Base-by-base conservation (phyloP, 495 filamentous ascomycete species). In the Clohesyomyces aquaticus region DNA sequence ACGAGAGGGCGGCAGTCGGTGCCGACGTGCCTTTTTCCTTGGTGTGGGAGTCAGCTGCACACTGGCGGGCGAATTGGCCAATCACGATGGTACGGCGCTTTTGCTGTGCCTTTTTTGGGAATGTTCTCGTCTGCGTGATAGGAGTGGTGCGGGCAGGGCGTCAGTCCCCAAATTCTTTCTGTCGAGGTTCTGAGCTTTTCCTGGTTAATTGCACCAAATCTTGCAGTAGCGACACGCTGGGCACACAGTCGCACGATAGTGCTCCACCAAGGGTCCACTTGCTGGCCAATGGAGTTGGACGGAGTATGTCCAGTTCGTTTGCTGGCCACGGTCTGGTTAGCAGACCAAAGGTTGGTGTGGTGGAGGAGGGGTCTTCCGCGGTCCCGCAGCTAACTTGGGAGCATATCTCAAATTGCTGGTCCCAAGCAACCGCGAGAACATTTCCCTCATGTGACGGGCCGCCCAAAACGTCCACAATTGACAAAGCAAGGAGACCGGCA, bases 21-120 rank as follows among this genome's bases (percentile, higher is more conserved):
- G 63, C 63, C 63, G 67, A 49, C 16, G 62, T 50, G 62, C 54
- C 57, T 61, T 66, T 65, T 61, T 38, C 32, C 58, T 61, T 51
- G 57, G 62, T 58, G 67, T 53, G 58, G 41, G 41, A 47, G 67
- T 66, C 62, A 70, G 63, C 57, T 70, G 67, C 47, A 63, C 54
- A 48, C 35, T 47, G 23, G 29, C 22, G 19, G 32, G 25, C 19
- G 28, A 49, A 69, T 69, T 69, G 55, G 45, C 67, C 62, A 66
- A 70, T 63, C 38, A 63, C 22, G 4, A 43, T 9, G 18, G 12
- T 28, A 28, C 53, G 53, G 67, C 56, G 56, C 48, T 61, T 65
- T 55, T 35, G 21, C 41, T 19, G 21, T 27, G 6, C n/a, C 27
- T 29, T 35, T 41, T 35, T 45, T 58, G 26, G 59, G 26, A n/a